Evolutionary conservation across 1,284 basidiomycete species (phyloP).

Genomic region (Malassezia caprae): DNA sequence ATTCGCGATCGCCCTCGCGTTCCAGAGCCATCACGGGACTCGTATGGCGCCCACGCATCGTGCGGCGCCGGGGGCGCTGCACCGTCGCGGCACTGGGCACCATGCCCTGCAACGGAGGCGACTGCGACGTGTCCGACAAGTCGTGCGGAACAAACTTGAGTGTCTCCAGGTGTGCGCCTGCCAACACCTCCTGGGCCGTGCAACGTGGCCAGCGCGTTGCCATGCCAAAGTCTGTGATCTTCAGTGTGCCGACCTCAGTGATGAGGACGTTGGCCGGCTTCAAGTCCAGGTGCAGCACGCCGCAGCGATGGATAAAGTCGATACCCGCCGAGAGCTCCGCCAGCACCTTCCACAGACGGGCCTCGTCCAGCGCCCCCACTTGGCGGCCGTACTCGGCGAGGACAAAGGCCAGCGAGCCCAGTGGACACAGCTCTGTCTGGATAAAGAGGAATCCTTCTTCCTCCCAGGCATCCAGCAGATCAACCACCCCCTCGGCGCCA

Average conservation of each 20-base stretch:
- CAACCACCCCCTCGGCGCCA: conserved; percentile 63
- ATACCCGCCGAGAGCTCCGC: conserved; percentile 71
- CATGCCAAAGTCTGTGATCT: conserved; percentile 93
- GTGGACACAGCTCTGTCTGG: conserved; percentile 85
- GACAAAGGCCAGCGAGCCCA: conserved; percentile 83
- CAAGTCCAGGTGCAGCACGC: conserved; percentile 88
- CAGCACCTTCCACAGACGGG: conserved; percentile 90
- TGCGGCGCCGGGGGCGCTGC: conserved; percentile 10
- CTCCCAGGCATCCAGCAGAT: conserved; percentile 94
- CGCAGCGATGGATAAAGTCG: conserved; percentile 74
- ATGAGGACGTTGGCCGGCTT: conserved; percentile 97
- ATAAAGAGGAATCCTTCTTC: conserved; percentile 82
- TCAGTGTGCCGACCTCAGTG: conserved; percentile 76
- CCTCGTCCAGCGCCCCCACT: conserved; percentile 76
- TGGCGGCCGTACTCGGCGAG: conserved; percentile 80
- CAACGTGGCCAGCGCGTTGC: conserved; percentile 43
- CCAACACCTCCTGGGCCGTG: conserved; percentile 31
- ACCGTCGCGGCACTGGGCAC: neutral
- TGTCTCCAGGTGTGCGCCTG: conserved; percentile 31
- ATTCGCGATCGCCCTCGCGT: conserved; percentile 95
- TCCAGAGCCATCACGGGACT: conserved; percentile 22
- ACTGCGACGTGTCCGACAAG: conserved; percentile 1
- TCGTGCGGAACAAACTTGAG: conserved; percentile 5
- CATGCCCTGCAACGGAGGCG: neutral
- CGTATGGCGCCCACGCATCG: conserved; percentile 5